Base-by-base conservation (phyloP, 257 asterid species). In the Datura wrightii region DNA sequence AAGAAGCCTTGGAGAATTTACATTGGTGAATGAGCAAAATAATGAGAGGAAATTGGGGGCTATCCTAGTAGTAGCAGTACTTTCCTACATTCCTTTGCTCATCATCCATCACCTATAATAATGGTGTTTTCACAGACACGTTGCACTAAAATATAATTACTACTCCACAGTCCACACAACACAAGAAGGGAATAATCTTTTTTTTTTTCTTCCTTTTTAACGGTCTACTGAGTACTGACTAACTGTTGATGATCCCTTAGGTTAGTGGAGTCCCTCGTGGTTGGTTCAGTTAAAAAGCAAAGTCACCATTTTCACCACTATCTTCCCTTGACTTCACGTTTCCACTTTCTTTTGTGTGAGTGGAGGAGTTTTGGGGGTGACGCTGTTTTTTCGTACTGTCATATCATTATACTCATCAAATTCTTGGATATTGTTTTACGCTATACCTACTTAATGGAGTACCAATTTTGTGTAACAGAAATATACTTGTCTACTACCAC, bases 231-330 rank as follows among this genome's bases (percentile, higher is more conserved):
- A 55, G 31, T 56, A 24, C 65, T 4, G 69, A 80, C 86, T 67
- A 84, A 87, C 36, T 82, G 79, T 88, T 85, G 93, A 90, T 44
- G 31, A 24, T 5, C n/a, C 15, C 69, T 62, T 62, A 62, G 55
- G 84, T 54, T 24, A 66, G 92, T 86, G 92, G 92, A 83, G 86
- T 84, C 72, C 89, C 91, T 87, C 92, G 92, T 87, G 88, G 84
- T 70, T 78, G 84, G 84, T 89, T 89, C 91, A 87, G 92, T 92
- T 92, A 79, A 85, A 24, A 90, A 89, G 90, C 90, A 85, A 91
- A 62, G 55, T 86, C 90, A 78, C 59, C 60, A 76, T 52, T 85
- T 86, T 74, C 82, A 83, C 58, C 65, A 67, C 58, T 46, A 78
- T 11, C 86, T 83, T 62, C 90, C 85, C 87, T 86, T 90, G 44